Percentiles rank a stretch among this genome's conserved stretches.
These are phyloP conservation scores for Saccharomyces hybrid DNA, from an alignment of 1,139 yeast genomes.

Conservation along the genomic window DNA sequence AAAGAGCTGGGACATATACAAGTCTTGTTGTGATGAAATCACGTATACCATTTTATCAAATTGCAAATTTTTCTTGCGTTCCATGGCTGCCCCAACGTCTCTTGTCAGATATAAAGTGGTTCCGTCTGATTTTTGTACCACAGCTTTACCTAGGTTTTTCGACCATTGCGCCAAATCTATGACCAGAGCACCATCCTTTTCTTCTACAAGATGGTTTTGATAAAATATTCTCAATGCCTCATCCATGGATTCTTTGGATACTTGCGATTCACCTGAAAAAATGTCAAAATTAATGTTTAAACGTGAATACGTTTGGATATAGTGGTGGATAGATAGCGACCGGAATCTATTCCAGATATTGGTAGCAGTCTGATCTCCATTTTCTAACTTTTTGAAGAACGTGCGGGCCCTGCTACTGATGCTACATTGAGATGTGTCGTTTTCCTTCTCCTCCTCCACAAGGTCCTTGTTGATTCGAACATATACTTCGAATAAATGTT, in stretches of 20 bases:
- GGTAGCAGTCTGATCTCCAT: constrained; percentile 78
- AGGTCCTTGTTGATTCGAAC: constrained; percentile 80
- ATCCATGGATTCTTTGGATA: constrained; percentile 64
- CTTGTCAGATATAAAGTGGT: constrained; percentile 91
- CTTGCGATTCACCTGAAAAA: constrained; percentile 96
- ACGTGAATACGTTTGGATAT: constrained; percentile 82
- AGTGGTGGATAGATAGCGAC: constrained; percentile 77
- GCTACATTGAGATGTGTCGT: background rate
- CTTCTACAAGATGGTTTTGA: constrained; percentile 66
- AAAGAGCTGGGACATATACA: too few species aligned
- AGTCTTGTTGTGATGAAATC: too few species aligned
- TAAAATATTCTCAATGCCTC: constrained; percentile 54
- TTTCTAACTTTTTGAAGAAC: constrained; percentile 87
- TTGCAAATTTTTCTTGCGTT: constrained; percentile 44
- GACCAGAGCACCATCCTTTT: constrained; percentile 85
- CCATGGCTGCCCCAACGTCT: constrained; percentile 95
- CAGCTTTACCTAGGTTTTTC: constrained; percentile 89
- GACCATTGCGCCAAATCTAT: constrained; percentile 80
- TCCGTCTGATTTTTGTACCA: constrained; percentile 93
- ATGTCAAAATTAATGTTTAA: constrained; percentile 80
- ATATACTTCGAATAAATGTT: constrained; percentile 91
- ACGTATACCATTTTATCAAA: too few species aligned
- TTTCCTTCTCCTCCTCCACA: constrained; percentile 42
- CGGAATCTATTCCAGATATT: constrained; percentile 83
- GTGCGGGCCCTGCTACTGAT: constrained; percentile 82